phyloP scores from a whole-genome alignment of 306 rosid genomes.

The Inga oerstediana region DNA sequence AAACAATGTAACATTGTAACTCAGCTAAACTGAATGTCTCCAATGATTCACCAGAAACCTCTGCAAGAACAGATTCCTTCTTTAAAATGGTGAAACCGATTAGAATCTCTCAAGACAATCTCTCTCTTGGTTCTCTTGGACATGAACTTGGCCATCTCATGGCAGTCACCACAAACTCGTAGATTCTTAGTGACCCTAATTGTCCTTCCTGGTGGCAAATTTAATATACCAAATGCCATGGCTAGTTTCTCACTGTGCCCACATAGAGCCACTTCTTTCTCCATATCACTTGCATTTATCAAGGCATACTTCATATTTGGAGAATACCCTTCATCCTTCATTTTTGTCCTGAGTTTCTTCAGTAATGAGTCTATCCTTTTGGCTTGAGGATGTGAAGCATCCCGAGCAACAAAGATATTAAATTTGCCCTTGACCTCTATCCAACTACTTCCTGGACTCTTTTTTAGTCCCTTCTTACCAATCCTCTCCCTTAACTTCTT shows the following conservation, averaged over 20 bases:
- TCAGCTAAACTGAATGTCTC: not conserved
- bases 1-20: not conserved
- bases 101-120: slow-evolving; percentile 70
- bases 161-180: slow-evolving; percentile 80
- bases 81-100: slow-evolving; percentile 74
- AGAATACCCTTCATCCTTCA: slow-evolving; percentile 63
- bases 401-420: slow-evolving; percentile 60
- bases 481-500: slow-evolving; percentile 53
- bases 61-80: slow-evolving; percentile 71
- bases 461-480: slow-evolving; percentile 52
- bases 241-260: slow-evolving; percentile 82
- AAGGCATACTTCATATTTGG: slow-evolving; percentile 65
- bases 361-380: slow-evolving; percentile 50
- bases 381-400: slow-evolving; percentile 62
- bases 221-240: slow-evolving; percentile 68
- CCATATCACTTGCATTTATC: slow-evolving; percentile 57
- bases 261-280: slow-evolving; percentile 72
- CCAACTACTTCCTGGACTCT: slow-evolving; percentile 73
- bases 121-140: slow-evolving; percentile 56
- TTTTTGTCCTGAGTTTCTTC: slow-evolving; percentile 48
- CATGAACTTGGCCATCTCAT: slow-evolving; percentile 76
- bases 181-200: slow-evolving; percentile 70
- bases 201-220: slow-evolving; percentile 54
- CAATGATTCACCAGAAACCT: slow-evolving; percentile 62
- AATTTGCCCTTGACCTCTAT: slow-evolving; percentile 60